Base-by-base conservation (phyloP, 1,284 basidiomycete genomes). In the Filobasidium uniguttulatum region DNA sequence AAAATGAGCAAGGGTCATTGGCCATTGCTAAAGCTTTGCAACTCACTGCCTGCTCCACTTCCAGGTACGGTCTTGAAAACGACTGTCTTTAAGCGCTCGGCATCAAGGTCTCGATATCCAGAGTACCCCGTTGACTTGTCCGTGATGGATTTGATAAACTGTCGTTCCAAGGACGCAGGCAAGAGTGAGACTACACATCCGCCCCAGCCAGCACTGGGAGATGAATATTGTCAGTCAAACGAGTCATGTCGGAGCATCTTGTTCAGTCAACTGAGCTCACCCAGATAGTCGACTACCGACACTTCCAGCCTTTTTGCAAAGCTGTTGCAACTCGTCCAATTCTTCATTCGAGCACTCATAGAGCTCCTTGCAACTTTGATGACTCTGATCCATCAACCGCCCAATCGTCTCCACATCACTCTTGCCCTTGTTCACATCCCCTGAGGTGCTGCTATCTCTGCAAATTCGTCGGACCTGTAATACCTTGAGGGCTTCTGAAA, bases 31-130 rank as follows among this genome's bases (percentile, higher is more conserved):
- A 12, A 37, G 17, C 20, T 19, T 19, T 7, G 19, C 36, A 22
- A 77, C 79, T 62, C 61, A 83, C 83, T 81, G 68, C 80, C 83
- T 19, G 85, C 87, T 1, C 87, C 86, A 51, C 75, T 78, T 51
- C 85, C 83, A 4, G 86, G 86, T 59, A 80, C 78, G 2, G 85
- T 89, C n/a, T 83, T 82, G 64, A 91, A 90, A 49, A 85, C 79
- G 4, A 76, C 82, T 54, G 83, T 80, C 28, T 69, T 67, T 31
- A 89, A 61, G 50, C 74, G 71, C n/a, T 79, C 78, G 15, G 75
- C 75, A 37, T 74, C 72, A 28, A 90, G 65, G 6, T 70, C 69
- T 49, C 72, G 72, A 66, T 83, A 89, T 9, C 78, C 76, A 19
- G 63, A 67, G 62, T 86, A 90, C 15, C 68, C 67, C 19, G 69